Evolutionary conservation across 257 asterid species (phyloP).

Genomic region (Anisodus tanguticus): DNA sequence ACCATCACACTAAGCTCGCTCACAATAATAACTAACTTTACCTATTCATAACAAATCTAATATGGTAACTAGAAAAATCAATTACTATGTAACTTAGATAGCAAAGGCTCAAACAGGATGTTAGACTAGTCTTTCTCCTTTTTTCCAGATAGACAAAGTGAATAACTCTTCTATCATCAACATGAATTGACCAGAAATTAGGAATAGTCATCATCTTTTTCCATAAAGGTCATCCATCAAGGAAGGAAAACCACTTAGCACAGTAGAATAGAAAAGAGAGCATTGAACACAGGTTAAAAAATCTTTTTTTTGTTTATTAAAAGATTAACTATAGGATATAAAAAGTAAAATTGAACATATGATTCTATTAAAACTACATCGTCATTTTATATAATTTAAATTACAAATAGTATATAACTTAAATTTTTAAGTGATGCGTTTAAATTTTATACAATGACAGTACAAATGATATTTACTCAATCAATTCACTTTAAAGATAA

Average conservation of each 20-base stretch:
- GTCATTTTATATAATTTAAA: background rate
- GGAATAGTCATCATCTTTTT: background rate
- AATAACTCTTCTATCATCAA: background rate
- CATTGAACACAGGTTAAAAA: background rate
- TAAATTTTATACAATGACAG: background rate
- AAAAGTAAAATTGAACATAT: background rate
- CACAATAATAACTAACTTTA: background rate
- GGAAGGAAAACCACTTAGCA: background rate
- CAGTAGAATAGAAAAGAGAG: background rate
- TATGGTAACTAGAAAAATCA: background rate
- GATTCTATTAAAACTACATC: background rate
- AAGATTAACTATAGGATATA: background rate
- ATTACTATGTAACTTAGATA: background rate
- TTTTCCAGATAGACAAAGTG: accelerated
- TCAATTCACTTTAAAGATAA: no score
- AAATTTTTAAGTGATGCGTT: no score
- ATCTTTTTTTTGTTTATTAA: no score
- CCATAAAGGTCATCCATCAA: background rate
- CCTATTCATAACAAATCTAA: background rate
- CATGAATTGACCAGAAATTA: no score
- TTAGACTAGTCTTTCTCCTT: background rate
- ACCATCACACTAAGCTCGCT: no score
- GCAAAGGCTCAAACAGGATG: background rate
- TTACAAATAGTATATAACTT: background rate
- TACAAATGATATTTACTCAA: background rate